phyloP scores from a whole-genome alignment of 1,139 yeast genomes.

The Blastobotrys illinoisensis region DNA sequence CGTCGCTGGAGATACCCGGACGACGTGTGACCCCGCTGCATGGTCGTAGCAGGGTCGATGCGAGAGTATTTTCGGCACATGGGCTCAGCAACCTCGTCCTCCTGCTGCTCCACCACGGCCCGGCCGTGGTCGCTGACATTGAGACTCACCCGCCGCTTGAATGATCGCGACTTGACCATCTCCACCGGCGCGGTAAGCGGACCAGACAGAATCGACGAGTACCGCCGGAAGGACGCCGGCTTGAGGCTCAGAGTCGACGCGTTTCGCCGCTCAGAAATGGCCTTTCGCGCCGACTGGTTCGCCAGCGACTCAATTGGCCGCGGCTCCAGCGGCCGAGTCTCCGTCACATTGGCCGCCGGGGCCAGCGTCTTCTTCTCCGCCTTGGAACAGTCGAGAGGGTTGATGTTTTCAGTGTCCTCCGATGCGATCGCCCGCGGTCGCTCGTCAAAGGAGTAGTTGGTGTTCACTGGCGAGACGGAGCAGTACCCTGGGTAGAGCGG shows the following conservation, averaged over 20 bases:
- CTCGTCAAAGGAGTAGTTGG: not conserved
- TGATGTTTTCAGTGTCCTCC: not conserved
- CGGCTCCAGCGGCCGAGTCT: not conserved
- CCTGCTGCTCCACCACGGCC: conserved; percentile 14
- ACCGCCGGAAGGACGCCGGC: not conserved
- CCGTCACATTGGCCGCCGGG: not conserved
- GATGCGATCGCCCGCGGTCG: not conserved
- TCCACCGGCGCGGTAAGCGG: conserved; percentile 14
- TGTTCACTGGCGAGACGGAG: conserved; percentile 1
- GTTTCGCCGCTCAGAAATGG: conserved; percentile 12
- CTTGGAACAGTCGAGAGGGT: conserved; percentile 1
- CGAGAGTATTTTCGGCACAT: conserved; percentile 2
- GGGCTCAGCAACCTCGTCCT: conserved; percentile 1
- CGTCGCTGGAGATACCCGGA: conserved; percentile 2
- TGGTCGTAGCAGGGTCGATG: not conserved
- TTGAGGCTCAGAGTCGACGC: conserved; percentile 2
- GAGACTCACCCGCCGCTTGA: conserved; percentile 15
- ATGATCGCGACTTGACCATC: conserved; percentile 10
- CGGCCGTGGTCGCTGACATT: conserved; percentile 16
- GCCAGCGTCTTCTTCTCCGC: conserved; percentile 1
- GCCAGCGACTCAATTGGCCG: not conserved
- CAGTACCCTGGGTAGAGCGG: conserved; percentile 19
- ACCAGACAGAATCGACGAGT: conserved; percentile 3
- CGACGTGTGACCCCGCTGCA: conserved; percentile 2
- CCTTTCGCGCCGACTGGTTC: conserved; percentile 3